Evolutionary conservation across 306 rosid genomes (phyloP), one percentile per base, ranked within the genome.

Genomic region (Dalbergia cultrata): DNA sequence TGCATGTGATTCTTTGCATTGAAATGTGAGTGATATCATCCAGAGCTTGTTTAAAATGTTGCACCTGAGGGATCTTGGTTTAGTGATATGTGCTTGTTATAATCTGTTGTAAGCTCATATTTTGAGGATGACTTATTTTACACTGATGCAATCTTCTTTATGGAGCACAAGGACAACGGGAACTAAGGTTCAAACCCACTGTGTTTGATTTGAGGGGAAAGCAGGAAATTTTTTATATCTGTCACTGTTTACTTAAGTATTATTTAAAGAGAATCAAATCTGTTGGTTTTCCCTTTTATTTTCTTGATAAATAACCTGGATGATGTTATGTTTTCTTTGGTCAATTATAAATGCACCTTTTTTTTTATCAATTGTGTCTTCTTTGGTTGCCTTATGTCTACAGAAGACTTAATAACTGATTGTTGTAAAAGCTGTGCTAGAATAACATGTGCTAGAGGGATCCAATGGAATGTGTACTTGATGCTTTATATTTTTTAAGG

Each of bases 391-490:
- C 52, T 59, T 39, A 69, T 16, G 7, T 19, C 18, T 56, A 21
- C 35, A 67, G 1, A 54, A 33, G 47, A 21, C 67, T 45, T 39
- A 0, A 6, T 67, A 44, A 26, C 73, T 41, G 64, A 33, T 34
- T 66, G 41, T 54, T 35, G 11, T n/a, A 22, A 11, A 18, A 63
- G 52, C 45, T 50, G n/a, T 22, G 37, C 72, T 53, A 49, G 52
- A 70, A 31, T 56, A 66, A 21, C 62, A 44, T 50, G 18, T 67
- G 58, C 45, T 19, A 64, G 67, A 74, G 31, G 56, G 70, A 45
- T 62, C 33, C 37, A 11, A 52, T 43, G 61, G 39, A 26, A 26
- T 26, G 31, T 26, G 75, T 67, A 54, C n/a, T 47, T 37, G 14
- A 63, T 41, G 18, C 72, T 33, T 61, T 16, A 10, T 43, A 43